A percentile compares a stretch with the other conserved stretches of the same genome.
phyloP scores from a whole-genome alignment of 2,329 filamentous ascomycete species.

The Hypocreales sp. region DNA sequence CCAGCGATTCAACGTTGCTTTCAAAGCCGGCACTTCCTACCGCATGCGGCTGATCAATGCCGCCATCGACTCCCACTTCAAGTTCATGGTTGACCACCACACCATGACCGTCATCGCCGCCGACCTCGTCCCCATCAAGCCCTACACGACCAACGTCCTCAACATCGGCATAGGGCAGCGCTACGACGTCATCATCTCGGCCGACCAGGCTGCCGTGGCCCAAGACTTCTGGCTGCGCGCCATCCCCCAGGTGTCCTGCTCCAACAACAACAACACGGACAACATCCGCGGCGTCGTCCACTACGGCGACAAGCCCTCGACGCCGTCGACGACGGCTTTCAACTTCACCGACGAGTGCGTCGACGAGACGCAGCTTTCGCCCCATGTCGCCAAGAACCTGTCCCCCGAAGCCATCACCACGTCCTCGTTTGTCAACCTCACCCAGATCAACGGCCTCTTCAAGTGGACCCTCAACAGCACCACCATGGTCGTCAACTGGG shows the following conservation, averaged over 20 bases:
- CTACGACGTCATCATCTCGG: conserved; percentile 29
- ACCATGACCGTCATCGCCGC: conserved; percentile 37
- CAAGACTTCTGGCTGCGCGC: conserved; percentile 31
- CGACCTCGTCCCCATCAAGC: conserved; percentile 43
- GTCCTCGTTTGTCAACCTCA: background rate
- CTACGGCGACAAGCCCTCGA: background rate
- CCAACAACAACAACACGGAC: background rate
- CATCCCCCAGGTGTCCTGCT: background rate
- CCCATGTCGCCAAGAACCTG: background rate
- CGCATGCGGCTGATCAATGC: conserved; percentile 32
- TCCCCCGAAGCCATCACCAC: background rate
- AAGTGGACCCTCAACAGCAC: conserved; percentile 11
- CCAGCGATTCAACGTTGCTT: conserved; percentile 18
- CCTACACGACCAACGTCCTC: conserved; percentile 34
- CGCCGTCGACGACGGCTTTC: background rate
- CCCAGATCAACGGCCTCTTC: background rate
- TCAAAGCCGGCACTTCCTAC: conserved; percentile 26
- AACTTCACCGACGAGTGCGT: background rate
- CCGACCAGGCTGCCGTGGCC: conserved; percentile 13
- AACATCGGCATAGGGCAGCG: conserved; percentile 29
- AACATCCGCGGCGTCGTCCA: background rate
- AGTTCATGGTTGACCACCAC: conserved; percentile 41
- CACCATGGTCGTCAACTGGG: conserved; percentile 14
- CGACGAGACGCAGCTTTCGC: background rate
- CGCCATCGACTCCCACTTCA: conserved; percentile 24